Evolutionary conservation across 169 alveolate species (phyloP), one percentile per base, ranked within the genome.

Genomic region (Toxoplasma gondii): DNA sequence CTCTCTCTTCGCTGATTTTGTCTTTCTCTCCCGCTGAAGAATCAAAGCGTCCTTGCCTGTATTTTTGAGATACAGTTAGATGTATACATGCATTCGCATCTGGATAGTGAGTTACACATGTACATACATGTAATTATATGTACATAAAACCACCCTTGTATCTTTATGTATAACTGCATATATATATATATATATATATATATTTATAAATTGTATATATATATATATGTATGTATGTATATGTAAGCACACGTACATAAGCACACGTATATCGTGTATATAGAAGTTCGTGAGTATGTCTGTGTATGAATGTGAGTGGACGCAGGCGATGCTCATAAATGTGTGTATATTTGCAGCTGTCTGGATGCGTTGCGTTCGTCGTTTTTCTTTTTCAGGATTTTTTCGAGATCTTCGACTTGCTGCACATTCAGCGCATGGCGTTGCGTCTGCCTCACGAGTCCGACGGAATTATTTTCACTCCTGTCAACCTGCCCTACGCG

Each of bases 401-500:
- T 96, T 99, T 97, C 96, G 97, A 96, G 64, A 96, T 97, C 22
- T 92, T 96, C 41, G 98, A 98, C 53, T 97, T 98, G 34, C 93
- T 93, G 19, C 97, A 95, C 43, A 95, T 99, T 36, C 96, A 96
- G 82, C 91, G 97, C 43, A 91, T 98, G 34, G 96, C 99, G 29
- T 97, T 97, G n/a, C 96, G 97, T 87, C 96, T 99, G 29, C 99
- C 99, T 1, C 99, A 99, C 94, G 95, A 96, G 36, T 96, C 98
- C 87, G 99, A 99, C 96, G 99, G 99, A 24, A 96, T 99, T 39
- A 98, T 99, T 38, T 98, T 98, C 88, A 99, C 99, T 0, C 98
- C 98, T 24, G 98, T 98, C 80, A 78, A 95, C 44, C 97, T 97
- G 78, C 99, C 99, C 17, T 99, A 99, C 93, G 91, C 96, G 67